Evolutionary conservation across 1,284 basidiomycete genomes (phyloP).

Genomic region (Sanghuangporus baumii): DNA sequence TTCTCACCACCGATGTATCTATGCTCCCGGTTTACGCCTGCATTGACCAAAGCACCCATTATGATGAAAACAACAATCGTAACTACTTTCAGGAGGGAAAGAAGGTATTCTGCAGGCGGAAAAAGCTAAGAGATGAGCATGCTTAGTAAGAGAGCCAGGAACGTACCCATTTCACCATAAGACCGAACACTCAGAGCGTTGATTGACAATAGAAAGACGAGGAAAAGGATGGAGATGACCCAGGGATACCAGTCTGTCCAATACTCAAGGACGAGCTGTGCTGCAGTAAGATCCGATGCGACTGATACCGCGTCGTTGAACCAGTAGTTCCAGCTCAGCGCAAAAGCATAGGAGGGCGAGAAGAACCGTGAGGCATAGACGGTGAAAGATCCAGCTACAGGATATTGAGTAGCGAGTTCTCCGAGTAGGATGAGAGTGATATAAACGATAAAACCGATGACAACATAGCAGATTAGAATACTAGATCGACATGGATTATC

Average conservation of each 20-base stretch:
- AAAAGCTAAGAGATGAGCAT: not conserved
- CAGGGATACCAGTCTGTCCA: constrained; percentile 63
- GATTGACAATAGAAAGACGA: constrained; percentile 61
- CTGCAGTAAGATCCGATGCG: constrained; percentile 71
- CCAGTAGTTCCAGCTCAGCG: constrained; percentile 75
- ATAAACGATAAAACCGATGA: constrained; percentile 68
- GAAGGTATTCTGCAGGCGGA: constrained; percentile 59
- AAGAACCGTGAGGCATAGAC: constrained; percentile 73
- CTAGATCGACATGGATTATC: constrained; percentile 27
- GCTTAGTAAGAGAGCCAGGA: not conserved
- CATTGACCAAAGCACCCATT: constrained; percentile 63
- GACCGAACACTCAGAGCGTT: constrained; percentile 65
- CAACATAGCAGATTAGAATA: constrained; percentile 64
- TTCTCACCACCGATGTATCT: constrained; percentile 56
- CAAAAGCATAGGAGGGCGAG: constrained; percentile 69
- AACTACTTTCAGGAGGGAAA: constrained; percentile 64
- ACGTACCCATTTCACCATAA: constrained; percentile 69
- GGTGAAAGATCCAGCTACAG: constrained; percentile 74
- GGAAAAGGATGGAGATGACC: constrained; percentile 63
- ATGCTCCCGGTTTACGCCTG: constrained; percentile 59
- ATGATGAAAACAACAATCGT: constrained; percentile 69
- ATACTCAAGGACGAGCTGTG: constrained; percentile 67
- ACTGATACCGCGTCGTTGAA: constrained; percentile 79
- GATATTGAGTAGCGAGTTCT: constrained; percentile 81
- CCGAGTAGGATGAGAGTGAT: constrained; percentile 67